Conservation (phyloP, 1,284 basidiomycete genomes). For the Gomphus bonarii region DNA sequence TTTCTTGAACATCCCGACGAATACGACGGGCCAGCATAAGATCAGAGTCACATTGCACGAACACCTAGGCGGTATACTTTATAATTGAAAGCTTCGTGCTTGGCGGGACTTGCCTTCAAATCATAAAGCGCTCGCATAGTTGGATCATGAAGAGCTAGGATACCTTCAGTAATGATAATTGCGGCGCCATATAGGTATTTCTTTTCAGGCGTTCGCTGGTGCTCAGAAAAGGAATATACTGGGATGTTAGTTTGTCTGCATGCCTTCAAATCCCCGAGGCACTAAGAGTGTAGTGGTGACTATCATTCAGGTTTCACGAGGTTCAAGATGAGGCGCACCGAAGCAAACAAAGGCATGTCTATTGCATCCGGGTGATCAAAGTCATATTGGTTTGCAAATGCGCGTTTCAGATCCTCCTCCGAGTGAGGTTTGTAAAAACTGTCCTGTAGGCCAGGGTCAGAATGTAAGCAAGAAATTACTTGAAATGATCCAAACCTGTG, state of each 20-base stretch:
- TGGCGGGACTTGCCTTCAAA: constrained; percentile 56
- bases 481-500: constrained; percentile 42
- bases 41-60: constrained; percentile 88
- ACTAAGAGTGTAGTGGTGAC: constrained; percentile 38
- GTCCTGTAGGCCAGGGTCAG: constrained; percentile 44
- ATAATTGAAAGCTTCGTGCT: not conserved
- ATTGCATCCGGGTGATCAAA: constrained; percentile 93
- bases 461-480: not conserved
- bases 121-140: constrained; percentile 78
- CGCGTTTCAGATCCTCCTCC: constrained; percentile 69
- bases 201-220: constrained; percentile 79
- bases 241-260: constrained; percentile 82
- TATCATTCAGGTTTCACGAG: not conserved
- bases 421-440: constrained; percentile 86
- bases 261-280: constrained; percentile 74
- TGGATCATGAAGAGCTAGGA: constrained; percentile 82
- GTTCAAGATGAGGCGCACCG: constrained; percentile 36
- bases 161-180: constrained; percentile 94
- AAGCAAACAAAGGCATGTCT: constrained; percentile 80
- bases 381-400: constrained; percentile 80
- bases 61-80: constrained; percentile 38
- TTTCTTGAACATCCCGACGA: constrained; percentile 78
- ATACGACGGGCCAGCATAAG: constrained; percentile 94
- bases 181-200: constrained; percentile 93
- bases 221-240: constrained; percentile 87